Evolutionary conservation across 495 filamentous ascomycete genomes (phyloP).

Genomic region (Alectoria sarmentosa): DNA sequence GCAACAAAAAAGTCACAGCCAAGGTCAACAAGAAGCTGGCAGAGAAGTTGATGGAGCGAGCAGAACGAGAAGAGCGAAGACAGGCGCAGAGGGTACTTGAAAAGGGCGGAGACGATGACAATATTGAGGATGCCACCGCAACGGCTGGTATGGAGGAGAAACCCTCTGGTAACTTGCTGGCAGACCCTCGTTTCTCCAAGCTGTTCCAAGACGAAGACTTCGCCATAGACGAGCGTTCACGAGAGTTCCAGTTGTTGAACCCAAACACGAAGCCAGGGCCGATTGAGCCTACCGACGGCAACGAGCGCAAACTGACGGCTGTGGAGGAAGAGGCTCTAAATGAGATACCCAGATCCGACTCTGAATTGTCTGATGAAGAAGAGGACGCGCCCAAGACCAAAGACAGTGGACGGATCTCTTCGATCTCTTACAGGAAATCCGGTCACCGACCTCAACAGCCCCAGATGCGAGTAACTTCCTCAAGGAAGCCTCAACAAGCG

Average conservation of each 20-base stretch:
- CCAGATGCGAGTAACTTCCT: slow-evolving; percentile 53
- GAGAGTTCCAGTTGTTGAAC: slow-evolving; percentile 81
- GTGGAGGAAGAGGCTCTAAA: slow-evolving; percentile 59
- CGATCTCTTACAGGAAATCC: slow-evolving; percentile 50
- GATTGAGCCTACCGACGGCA: slow-evolving; percentile 27
- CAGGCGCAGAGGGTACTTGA: slow-evolving; percentile 49
- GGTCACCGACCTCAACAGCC: slow-evolving; percentile 51
- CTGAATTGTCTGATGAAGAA: slow-evolving; percentile 32
- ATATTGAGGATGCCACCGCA: slow-evolving; percentile 25
- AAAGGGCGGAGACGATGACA: slow-evolving; percentile 48
- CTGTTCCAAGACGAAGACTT: slow-evolving; percentile 94
- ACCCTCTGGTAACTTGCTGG: slow-evolving; percentile 51
- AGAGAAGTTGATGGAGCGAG: slow-evolving; percentile 70
- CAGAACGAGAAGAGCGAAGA: slow-evolving; percentile 74
- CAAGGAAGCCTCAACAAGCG: slow-evolving; percentile 35
- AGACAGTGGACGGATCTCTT: slow-evolving; percentile 55
- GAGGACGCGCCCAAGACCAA: slow-evolving; percentile 38
- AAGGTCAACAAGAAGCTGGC: slow-evolving; percentile 80
- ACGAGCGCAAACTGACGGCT: slow-evolving; percentile 55
- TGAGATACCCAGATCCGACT: slow-evolving; percentile 37
- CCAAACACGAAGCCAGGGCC: slow-evolving; percentile 57
- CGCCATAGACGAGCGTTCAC: slow-evolving; percentile 79
- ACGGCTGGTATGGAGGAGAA: slow-evolving; percentile 23
- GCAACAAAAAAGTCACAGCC: slow-evolving; percentile 86
- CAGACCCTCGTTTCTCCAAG: slow-evolving; percentile 75